Conservation (phyloP, 192 early-diverging fungal genomes). For the Coemansia sp. region DNA sequence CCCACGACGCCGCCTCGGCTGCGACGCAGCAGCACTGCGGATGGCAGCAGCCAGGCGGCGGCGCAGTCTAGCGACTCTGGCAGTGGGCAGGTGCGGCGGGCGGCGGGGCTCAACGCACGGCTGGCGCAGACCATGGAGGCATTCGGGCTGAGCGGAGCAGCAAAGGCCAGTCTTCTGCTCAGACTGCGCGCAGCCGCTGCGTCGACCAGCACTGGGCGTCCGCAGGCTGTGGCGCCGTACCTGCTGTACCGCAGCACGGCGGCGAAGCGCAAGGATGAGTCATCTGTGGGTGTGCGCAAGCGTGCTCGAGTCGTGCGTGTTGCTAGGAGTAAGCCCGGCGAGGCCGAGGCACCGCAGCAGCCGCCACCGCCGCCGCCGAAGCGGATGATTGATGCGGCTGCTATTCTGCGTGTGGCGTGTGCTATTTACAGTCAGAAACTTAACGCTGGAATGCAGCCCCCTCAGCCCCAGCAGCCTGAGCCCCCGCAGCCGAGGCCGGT, state of each 20-base stretch:
- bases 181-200: conserved; percentile 49
- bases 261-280: not conserved
- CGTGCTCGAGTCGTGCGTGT: conserved; percentile 42
- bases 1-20: not conserved
- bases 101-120: conserved; percentile 42
- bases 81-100: conserved; percentile 1
- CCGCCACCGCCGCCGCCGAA: not conserved
- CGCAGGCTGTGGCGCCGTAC: conserved; percentile 50
- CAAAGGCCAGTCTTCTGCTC: conserved; percentile 43
- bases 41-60: not conserved
- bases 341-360: not conserved
- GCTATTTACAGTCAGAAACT: conserved; percentile 54
- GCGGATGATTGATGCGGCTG: conserved; percentile 32
- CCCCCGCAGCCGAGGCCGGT: conserved; percentile 6
- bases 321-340: not conserved
- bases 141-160: conserved; percentile 47
- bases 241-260: conserved; percentile 28
- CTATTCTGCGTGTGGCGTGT: conserved; percentile 43
- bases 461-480: not conserved
- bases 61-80: not conserved
- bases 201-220: conserved; percentile 41
- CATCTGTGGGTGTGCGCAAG: conserved; percentile 15
- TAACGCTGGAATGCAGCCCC: conserved; percentile 22
- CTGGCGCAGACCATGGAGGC: conserved; percentile 53
- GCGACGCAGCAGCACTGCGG: conserved; percentile 7